Percentiles rank a stretch among this genome's conserved stretches.
Evolutionary conservation across 495 filamentous ascomycete species (phyloP).

Genomic region (Astrocystis sublimbata): DNA sequence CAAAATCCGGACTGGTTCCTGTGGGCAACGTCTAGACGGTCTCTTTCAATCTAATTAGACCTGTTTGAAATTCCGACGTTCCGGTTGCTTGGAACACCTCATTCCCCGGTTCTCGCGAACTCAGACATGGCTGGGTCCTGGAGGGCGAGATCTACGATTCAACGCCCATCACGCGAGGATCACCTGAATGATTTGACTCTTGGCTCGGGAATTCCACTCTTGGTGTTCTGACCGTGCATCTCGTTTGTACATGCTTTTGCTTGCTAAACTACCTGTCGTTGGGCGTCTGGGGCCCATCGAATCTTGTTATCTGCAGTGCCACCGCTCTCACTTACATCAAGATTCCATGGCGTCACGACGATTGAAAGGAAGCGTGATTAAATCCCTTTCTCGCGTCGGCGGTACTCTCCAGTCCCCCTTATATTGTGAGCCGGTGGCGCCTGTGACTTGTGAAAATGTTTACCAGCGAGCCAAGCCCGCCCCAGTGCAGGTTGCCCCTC

Average conservation of each 20-base stretch:
- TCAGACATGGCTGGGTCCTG: neutral
- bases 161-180: slow-evolving; percentile 5
- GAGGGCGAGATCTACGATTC: slow-evolving; percentile 3
- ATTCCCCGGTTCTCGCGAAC: neutral
- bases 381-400: neutral
- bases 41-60: neutral
- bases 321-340: neutral
- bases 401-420: neutral
- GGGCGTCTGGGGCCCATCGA: neutral
- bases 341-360: slow-evolving; percentile 20
- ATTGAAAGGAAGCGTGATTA: slow-evolving; percentile 1
- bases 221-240: neutral
- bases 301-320: slow-evolving; percentile 15
- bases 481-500: neutral
- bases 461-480: slow-evolving; percentile 5
- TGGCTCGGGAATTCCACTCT: slow-evolving; percentile 3
- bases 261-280: neutral
- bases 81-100: neutral
- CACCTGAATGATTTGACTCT: neutral
- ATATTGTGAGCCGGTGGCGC: neutral
- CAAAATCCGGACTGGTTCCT: neutral
- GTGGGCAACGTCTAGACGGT: neutral
- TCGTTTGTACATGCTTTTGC: neutral
- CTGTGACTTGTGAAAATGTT: neutral
- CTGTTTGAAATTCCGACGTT: neutral